A percentile compares a stretch with the other conserved stretches of the same genome.
Evolutionary conservation across 2,329 filamentous ascomycete genomes (phyloP).

Genomic region (Hypoxylon sp.): DNA sequence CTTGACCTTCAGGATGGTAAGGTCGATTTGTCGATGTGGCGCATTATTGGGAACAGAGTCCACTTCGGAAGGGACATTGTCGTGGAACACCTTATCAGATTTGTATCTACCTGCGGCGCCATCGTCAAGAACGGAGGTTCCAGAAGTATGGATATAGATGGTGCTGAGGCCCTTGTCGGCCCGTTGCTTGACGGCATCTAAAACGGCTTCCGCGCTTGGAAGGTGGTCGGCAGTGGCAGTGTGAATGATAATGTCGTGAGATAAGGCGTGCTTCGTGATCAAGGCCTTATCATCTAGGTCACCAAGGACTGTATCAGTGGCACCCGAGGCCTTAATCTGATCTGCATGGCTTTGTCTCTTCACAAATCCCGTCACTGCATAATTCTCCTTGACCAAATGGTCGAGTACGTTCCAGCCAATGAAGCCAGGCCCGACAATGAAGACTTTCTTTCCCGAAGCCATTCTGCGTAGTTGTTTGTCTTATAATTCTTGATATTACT

Average conservation of each 20-base stretch:
- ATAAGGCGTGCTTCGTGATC: slow-evolving; percentile 56
- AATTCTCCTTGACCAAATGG: slow-evolving; percentile 59
- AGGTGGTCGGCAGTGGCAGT: slow-evolving; percentile 65
- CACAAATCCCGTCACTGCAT: slow-evolving; percentile 60
- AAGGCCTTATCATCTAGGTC: slow-evolving; percentile 58
- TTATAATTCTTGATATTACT: background rate
- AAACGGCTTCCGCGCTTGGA: slow-evolving; percentile 61
- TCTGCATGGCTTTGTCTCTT: slow-evolving; percentile 57
- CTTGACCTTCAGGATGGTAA: slow-evolving; percentile 58
- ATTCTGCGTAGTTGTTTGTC: slow-evolving; percentile 23
- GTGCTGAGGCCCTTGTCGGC: slow-evolving; percentile 56
- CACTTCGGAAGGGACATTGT: slow-evolving; percentile 58
- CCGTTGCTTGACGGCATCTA: slow-evolving; percentile 60
- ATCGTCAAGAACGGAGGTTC: slow-evolving; percentile 60
- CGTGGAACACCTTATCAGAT: slow-evolving; percentile 59
- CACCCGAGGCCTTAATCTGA: slow-evolving; percentile 56
- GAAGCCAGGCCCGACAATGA: slow-evolving; percentile 63
- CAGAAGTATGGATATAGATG: slow-evolving; percentile 66
- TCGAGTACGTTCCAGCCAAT: slow-evolving; percentile 65
- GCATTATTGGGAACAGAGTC: slow-evolving; percentile 60
- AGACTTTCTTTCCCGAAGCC: slow-evolving; percentile 54
- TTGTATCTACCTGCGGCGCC: slow-evolving; percentile 54
- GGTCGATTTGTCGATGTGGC: slow-evolving; percentile 62
- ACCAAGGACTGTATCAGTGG: slow-evolving; percentile 56
- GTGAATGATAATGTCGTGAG: slow-evolving; percentile 63